phyloP scores from a whole-genome alignment of 331 rosid genomes.

The Phaseolus coccineus region DNA sequence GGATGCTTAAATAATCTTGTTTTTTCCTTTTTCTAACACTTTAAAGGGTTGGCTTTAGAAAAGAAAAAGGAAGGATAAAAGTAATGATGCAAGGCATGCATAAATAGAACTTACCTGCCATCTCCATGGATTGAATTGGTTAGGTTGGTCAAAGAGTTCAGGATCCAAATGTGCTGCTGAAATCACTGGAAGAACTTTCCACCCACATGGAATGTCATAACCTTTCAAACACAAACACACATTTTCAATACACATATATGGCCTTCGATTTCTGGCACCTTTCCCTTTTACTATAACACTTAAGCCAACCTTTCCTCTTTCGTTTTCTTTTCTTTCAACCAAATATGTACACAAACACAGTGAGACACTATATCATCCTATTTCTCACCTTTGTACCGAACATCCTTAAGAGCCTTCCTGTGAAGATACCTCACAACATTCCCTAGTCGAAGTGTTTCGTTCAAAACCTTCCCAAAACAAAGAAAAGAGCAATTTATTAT shows the following conservation, averaged over 20 bases:
- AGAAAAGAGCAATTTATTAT: background rate
- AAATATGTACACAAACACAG: background rate
- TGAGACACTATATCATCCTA: background rate
- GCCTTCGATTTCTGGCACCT: constrained; percentile 18
- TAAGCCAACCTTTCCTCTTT: constrained; percentile 21
- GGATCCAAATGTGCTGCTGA: constrained; percentile 95
- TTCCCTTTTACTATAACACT: constrained; percentile 39
- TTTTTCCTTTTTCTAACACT: background rate
- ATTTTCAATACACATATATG: constrained; percentile 17
- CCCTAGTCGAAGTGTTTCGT: constrained; percentile 88
- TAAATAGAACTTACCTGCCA: constrained; percentile 80
- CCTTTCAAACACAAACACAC: constrained; percentile 61
- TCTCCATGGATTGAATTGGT: constrained; percentile 96
- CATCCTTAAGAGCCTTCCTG: constrained; percentile 88
- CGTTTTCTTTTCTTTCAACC: background rate
- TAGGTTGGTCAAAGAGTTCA: constrained; percentile 89
- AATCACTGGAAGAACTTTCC: constrained; percentile 99
- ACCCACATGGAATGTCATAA: constrained; percentile 97
- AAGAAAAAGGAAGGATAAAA: background rate
- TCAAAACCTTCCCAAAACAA: constrained; percentile 69
- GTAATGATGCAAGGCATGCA: constrained; percentile 52
- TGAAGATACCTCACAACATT: constrained; percentile 93
- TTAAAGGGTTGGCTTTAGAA: constrained; percentile 22
- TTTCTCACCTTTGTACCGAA: constrained; percentile 75
- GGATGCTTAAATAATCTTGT: constrained; percentile 27